Evolutionary conservation across 768 basidiomycete genomes (phyloP), one percentile per base, ranked within the genome.

Genomic region (Boletus subparvulus): DNA sequence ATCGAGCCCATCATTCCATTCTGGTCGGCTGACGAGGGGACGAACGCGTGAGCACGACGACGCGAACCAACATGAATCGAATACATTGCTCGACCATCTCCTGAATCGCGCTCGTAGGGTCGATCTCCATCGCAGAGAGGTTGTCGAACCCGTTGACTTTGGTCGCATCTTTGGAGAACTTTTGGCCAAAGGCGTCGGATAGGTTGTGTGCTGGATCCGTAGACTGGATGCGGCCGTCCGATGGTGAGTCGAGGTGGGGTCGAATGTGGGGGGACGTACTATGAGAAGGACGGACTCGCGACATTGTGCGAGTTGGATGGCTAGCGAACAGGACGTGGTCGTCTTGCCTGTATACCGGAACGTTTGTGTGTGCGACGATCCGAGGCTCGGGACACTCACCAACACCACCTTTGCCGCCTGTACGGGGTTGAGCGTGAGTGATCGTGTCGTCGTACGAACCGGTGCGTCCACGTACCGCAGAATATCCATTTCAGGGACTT

Each of bases 161-260:
- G 9, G 94, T 98, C 33, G 97, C 97, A 71, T 99, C 97, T 69
- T 98, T 98, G 58, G 92, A 93, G 77, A 99, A 99, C 77, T 99
- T 98, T 70, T 99, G 97, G 21, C 93, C 92, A 72, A 98, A 98
- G 16, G 97, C 94, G 74, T 99, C 96, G 11, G 95, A 98, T 41
- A 99, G 78, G 74, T 99, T 99, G 79, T 99, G 97, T 37, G 97
- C 97, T n/a, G 97, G 97, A 75, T 99, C 97, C 9, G 97, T 99
- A 9, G 96, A 98, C 94, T 97, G 54, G 48, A 32, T 10, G 50
- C 8, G 19, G 56, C 24, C 40, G 45, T 52, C 21, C n/a, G 45
- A 39, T 30, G 50, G 47, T 44, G 49, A 33, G 26, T 39, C 2
- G 46, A 47, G 42, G 51, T 13, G 48, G 45, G 16, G 49, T 21